Percentiles rank a stretch among this genome's conserved stretches.
Conservation (phyloP, 2,329 filamentous ascomycete species). For the Pseudocercospora ulei region DNA sequence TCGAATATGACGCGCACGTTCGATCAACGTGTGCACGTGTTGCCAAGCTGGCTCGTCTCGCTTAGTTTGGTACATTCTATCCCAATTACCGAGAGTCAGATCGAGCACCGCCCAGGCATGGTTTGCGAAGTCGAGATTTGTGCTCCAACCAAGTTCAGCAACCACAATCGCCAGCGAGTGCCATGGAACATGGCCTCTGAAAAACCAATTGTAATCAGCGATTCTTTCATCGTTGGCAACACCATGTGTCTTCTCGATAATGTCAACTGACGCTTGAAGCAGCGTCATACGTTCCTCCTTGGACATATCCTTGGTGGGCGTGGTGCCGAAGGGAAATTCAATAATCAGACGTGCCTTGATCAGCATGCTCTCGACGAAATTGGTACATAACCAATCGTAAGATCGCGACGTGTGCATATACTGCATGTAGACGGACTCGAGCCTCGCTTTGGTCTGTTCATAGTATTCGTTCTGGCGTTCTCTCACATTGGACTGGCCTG, state of each 20-base stretch:
- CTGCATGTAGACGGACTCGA: conserved; percentile 20
- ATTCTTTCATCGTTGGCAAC: conserved; percentile 20
- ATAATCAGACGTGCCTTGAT: conserved; percentile 27
- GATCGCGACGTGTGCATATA: conserved; percentile 24
- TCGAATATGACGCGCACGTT: conserved; percentile 21
- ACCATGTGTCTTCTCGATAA: conserved; percentile 23
- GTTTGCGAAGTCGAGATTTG: conserved; percentile 20
- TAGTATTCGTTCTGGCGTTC: conserved; percentile 19
- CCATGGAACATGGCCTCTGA: conserved; percentile 28
- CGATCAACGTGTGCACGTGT: conserved; percentile 27
- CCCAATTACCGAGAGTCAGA: conserved; percentile 25
- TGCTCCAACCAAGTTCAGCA: conserved; percentile 25
- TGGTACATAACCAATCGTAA: conserved; percentile 27
- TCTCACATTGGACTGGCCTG: conserved; percentile 4
- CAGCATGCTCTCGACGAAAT: conserved; percentile 24
- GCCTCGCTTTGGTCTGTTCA: conserved; percentile 10
- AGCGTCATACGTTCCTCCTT: conserved; percentile 20
- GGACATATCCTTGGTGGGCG: conserved; percentile 21
- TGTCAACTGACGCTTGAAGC: conserved; percentile 24
- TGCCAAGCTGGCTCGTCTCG: conserved; percentile 27
- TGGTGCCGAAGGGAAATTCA: conserved; percentile 24
- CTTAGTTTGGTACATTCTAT: conserved; percentile 22
- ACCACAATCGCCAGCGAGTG: conserved; percentile 28
- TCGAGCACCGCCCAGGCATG: conserved; percentile 29
- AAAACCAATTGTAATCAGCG: conserved; percentile 25